Conservation (phyloP, 495 filamentous ascomycete species). For the Penicillium flavigenum region DNA sequence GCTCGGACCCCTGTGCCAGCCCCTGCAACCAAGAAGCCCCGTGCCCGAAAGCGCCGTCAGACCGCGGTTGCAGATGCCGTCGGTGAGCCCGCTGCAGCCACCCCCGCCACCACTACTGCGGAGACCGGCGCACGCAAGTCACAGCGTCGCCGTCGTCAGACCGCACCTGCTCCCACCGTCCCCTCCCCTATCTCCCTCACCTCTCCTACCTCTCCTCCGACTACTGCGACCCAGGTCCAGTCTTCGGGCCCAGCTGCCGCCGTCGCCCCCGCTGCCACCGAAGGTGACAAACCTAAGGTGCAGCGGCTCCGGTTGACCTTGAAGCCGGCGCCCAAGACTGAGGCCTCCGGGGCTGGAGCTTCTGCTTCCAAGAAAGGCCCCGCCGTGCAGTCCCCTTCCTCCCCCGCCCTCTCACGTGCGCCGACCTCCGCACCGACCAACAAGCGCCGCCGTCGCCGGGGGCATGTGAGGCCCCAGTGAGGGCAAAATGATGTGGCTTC, state of each 20-base stretch:
- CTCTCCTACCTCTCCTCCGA: slow-evolving; percentile 9
- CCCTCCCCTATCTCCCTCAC: neutral
- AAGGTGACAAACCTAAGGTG: slow-evolving; percentile 12
- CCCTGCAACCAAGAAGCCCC: slow-evolving; percentile 6
- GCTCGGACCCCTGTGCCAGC: neutral
- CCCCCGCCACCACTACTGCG: neutral
- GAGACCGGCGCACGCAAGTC: slow-evolving; percentile 13
- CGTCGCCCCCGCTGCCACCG: neutral
- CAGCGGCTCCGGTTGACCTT: slow-evolving; percentile 20
- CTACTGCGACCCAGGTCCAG: slow-evolving; percentile 2
- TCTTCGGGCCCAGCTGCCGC: slow-evolving; percentile 2
- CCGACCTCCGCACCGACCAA: slow-evolving; percentile 1
- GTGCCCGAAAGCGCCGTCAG: slow-evolving; percentile 13
- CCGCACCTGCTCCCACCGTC: slow-evolving; percentile 4
- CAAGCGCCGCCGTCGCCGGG: slow-evolving; percentile 7
- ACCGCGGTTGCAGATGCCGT: neutral
- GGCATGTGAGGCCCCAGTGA: neutral
- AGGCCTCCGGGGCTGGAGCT: neutral
- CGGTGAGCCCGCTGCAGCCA: neutral
- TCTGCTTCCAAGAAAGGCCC: neutral
- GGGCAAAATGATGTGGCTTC: neutral
- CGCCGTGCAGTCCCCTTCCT: slow-evolving; percentile 2
- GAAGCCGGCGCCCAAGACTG: slow-evolving; percentile 15
- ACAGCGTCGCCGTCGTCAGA: slow-evolving; percentile 13
- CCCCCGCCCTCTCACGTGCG: slow-evolving; percentile 4